Percentiles rank a stretch among this genome's conserved stretches.
Evolutionary conservation across 2,329 filamentous ascomycete species (phyloP).

Genomic region (Fusarium sacchari): DNA sequence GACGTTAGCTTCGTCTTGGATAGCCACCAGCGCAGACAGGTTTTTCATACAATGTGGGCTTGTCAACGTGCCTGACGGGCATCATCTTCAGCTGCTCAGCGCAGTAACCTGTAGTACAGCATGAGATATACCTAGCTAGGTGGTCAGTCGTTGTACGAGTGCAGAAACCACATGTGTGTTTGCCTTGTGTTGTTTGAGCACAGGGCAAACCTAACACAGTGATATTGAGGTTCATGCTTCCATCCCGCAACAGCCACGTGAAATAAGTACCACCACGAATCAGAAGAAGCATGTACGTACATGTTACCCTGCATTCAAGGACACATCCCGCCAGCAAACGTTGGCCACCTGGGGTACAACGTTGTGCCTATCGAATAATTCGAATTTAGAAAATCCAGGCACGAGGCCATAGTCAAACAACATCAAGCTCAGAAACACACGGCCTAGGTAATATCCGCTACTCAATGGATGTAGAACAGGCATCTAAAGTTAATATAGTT

Average conservation of each 20-base stretch:
- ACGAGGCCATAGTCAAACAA: slow-evolving; percentile 1
- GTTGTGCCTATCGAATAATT: not conserved
- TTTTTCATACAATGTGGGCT: slow-evolving; percentile 13
- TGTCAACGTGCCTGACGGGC: slow-evolving; percentile 1
- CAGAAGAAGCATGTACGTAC: not conserved
- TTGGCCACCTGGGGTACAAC: not conserved
- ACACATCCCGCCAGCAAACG: not conserved
- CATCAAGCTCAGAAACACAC: not conserved
- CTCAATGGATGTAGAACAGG: not conserved
- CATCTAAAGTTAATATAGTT: slow-evolving; percentile 1
- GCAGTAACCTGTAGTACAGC: not conserved
- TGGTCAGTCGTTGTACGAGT: not conserved
- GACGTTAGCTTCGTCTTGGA: slow-evolving; percentile 18
- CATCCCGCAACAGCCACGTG: not conserved
- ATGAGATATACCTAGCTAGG: not conserved
- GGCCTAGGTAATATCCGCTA: not conserved
- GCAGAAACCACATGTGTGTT: not conserved
- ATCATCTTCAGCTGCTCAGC: not conserved
- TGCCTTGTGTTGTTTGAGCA: slow-evolving; percentile 11
- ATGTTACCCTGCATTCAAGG: not conserved
- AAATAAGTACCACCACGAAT: not conserved
- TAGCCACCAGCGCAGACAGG: slow-evolving; percentile 13
- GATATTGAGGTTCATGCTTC: not conserved
- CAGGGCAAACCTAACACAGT: not conserved
- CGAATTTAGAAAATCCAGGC: slow-evolving; percentile 2